These are phyloP conservation scores for Chamaenerion angustifolium DNA, from an alignment of 345 rosid genomes.

Conservation along the genomic window DNA sequence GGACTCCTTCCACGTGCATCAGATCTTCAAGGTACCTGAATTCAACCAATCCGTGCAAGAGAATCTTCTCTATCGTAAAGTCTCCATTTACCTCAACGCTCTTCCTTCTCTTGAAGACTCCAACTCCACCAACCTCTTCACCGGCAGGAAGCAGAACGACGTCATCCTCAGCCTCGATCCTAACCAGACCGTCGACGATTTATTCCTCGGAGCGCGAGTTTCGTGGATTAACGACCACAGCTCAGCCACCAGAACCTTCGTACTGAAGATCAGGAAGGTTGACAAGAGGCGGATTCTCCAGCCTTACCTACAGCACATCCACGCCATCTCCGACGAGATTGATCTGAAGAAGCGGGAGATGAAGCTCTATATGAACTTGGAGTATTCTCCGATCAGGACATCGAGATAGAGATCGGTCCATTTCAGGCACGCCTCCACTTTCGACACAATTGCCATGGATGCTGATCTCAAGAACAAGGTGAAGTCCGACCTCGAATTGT, in stretches of 20 bases:
- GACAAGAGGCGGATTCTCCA: conserved; percentile 72
- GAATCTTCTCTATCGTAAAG: conserved; percentile 44
- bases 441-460: conserved; percentile 57
- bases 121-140: conserved; percentile 66
- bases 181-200: conserved; percentile 50
- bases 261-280: conserved; percentile 58
- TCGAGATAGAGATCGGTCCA: conserved; percentile 70
- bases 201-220: conserved; percentile 62
- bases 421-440: conserved; percentile 65
- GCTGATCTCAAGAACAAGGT: conserved; percentile 28
- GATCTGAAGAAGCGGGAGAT: conserved; percentile 40
- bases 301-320: conserved; percentile 83
- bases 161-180: conserved; percentile 55
- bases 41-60: conserved; percentile 47
- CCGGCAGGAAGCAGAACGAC: conserved; percentile 47
- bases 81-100: conserved; percentile 42
- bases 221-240: conserved; percentile 47
- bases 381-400: conserved; percentile 4
- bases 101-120: conserved; percentile 60
- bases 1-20: conserved; percentile 18
- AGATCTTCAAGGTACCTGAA: conserved; percentile 59
- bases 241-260: conserved; percentile 16
- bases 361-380: conserved; percentile 49
- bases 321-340: conserved; percentile 56
- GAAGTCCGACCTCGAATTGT: conserved; percentile 32